Percentiles rank a stretch among this genome's conserved stretches.
Evolutionary conservation across 2,329 filamentous ascomycete genomes (phyloP).

Genomic region (Pseudogymnoascus sp.): DNA sequence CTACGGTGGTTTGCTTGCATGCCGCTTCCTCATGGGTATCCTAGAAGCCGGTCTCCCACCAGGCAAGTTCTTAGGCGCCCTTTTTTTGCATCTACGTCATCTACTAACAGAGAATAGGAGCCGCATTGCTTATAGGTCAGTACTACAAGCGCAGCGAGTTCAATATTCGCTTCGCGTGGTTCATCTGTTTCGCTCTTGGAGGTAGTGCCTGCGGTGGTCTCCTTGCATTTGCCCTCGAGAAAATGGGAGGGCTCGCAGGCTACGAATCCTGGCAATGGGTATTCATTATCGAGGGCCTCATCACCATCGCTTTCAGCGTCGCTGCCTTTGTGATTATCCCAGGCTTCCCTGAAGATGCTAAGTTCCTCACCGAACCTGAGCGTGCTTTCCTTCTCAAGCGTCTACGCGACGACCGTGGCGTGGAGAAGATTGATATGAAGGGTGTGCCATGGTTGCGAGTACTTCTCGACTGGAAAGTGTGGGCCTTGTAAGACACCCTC

Average conservation of each 20-base stretch:
- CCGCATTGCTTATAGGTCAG: not conserved
- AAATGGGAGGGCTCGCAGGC: conserved; percentile 34
- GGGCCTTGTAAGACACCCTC: conserved; percentile 18
- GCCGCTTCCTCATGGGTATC: conserved; percentile 25
- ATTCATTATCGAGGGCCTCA: conserved; percentile 31
- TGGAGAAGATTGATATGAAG: conserved; percentile 8
- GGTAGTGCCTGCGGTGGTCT: conserved; percentile 35
- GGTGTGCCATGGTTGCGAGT: conserved; percentile 13
- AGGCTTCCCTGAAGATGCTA: conserved; percentile 15
- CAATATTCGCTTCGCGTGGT: conserved; percentile 26
- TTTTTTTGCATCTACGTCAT: conserved; percentile 25
- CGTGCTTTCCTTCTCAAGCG: conserved; percentile 12
- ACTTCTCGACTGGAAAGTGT: conserved; percentile 22
- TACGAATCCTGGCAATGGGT: conserved; percentile 40
- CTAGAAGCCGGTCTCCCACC: conserved; percentile 24
- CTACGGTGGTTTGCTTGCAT: conserved; percentile 28
- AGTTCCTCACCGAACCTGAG: conserved; percentile 10
- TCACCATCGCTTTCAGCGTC: conserved; percentile 12
- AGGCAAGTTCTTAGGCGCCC: conserved; percentile 17
- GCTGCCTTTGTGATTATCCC: conserved; percentile 11
- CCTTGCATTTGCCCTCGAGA: conserved; percentile 35
- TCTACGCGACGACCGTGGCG: conserved; percentile 14
- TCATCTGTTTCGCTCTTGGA: conserved; percentile 31
- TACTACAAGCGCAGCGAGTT: conserved; percentile 24
- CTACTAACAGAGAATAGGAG: not conserved